Evolutionary conservation across 139 green algal genomes (phyloP), one percentile per base, ranked within the genome.

Genomic region (Tetraselmis striata): DNA sequence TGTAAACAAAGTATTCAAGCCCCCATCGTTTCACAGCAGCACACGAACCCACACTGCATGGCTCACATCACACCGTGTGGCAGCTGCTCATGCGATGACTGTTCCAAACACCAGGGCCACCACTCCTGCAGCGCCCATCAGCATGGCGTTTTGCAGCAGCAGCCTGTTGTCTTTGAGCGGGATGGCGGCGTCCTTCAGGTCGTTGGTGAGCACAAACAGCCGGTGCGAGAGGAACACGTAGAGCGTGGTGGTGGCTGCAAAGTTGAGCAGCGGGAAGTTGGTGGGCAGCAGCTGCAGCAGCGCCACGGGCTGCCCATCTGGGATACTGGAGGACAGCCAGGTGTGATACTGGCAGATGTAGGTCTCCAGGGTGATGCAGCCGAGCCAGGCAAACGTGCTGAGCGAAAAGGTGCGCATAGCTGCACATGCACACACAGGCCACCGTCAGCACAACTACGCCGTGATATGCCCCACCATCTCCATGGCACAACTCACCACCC

Each of bases 331-430:
- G 28, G 90, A 85, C 77, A 99, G 87, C 96, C 96, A 99, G 58
- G 96, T 96, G 90, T 98, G 95, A 85, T 98, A 99, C 88, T 98
- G 95, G 2, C 45, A 77, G 78, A 92, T 89, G 88, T 97, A 99
- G 1, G 96, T 99, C 87, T 99, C 96, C 81, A 99, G 90, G 0
- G 96, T 99, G 88, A 99, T 98, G 92, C 94, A 97, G 74, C 95
- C 96, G 81, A 98, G 93, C 94, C 94, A 98, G 81, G 93, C 93
- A 59, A 94, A 98, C 45, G 98, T 88, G 24, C 87, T 82, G 79
- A 97, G 82, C 79, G 81, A 84, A 77, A 88, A 89, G 2, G 82
- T 84, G 31, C 95, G 91, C 84, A 98, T n/a, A 2, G 81, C 31
- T 31, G 18, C 45, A 5, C 5, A 67, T 18, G 45, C 45, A 67